Evolutionary conservation across 371 early-diverging fungal genomes (phyloP).

Genomic region (Blakeslea trispora): DNA sequence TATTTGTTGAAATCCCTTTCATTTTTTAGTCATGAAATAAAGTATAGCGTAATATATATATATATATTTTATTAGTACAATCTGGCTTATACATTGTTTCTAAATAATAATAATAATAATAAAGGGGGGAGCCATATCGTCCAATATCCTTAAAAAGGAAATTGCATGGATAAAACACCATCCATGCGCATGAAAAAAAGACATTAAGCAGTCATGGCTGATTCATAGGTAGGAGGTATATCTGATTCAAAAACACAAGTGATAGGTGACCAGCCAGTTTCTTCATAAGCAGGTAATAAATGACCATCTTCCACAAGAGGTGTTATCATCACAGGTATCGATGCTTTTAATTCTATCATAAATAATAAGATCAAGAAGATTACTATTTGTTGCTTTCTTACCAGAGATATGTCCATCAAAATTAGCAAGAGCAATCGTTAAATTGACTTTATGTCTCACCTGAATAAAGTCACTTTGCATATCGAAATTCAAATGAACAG

Average conservation of each 20-base stretch:
- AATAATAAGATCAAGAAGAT: too few species aligned
- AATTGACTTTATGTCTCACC: conserved; percentile 43
- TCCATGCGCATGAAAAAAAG: too few species aligned
- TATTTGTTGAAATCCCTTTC: too few species aligned
- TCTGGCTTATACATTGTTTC: too few species aligned
- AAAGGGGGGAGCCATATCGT: too few species aligned
- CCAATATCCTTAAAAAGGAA: too few species aligned
- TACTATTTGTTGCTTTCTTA: conserved; percentile 18
- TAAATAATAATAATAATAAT: too few species aligned
- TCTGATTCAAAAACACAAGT: too few species aligned
- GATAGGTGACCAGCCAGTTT: conserved; percentile 29
- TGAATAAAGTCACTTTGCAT: conserved; percentile 28
- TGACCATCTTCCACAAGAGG: conserved; percentile 25
- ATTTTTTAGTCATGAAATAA: too few species aligned
- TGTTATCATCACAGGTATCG: conserved; percentile 36
- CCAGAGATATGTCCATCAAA: conserved; percentile 38
- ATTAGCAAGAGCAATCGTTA: conserved; percentile 32
- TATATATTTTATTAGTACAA: too few species aligned
- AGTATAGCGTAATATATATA: too few species aligned
- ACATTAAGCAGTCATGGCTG: conserved; percentile 8
- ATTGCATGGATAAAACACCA: too few species aligned
- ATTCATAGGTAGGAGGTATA: conserved; percentile 30
- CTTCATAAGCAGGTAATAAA: conserved; percentile 44
- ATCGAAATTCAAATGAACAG: conserved; percentile 23
- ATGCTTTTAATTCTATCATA: conserved; percentile 36